Conservation (phyloP, 1,284 basidiomycete species). For the Puccinia brachypodii region DNA sequence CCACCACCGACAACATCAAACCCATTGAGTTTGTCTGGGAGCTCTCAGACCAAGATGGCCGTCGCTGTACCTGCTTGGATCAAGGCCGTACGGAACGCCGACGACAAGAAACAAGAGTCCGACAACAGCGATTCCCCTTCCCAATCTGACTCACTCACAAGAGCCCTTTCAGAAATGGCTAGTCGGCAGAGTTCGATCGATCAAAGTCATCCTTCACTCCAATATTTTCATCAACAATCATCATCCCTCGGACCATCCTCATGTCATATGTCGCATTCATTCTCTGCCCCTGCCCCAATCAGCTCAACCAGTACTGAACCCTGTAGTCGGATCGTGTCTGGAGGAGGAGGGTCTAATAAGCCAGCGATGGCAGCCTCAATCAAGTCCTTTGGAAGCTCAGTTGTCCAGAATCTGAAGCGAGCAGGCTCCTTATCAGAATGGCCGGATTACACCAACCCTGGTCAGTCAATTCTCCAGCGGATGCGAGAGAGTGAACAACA, state of each 20-base stretch:
- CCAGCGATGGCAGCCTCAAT: neutral
- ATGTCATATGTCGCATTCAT: neutral
- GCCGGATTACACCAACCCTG: neutral
- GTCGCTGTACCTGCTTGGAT: constrained; percentile 40
- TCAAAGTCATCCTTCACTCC: neutral
- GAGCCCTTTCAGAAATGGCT: neutral
- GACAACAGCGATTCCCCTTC: neutral
- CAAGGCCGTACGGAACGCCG: constrained; percentile 40
- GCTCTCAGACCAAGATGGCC: neutral
- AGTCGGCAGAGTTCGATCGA: neutral
- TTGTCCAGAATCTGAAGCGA: constrained; percentile 28
- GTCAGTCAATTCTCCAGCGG: constrained; percentile 11
- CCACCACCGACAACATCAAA: neutral
- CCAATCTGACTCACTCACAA: neutral
- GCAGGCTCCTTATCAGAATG: constrained; percentile 19
- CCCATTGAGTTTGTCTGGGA: neutral
- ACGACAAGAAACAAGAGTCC: neutral
- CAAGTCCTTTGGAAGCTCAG: constrained; percentile 16
- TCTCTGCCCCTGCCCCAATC: constrained; percentile 14
- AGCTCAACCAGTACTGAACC: neutral
- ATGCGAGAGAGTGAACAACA: constrained; percentile 8
- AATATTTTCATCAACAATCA: neutral
- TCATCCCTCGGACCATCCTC: neutral
- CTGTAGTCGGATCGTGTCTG: neutral
- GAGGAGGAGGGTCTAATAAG: neutral